A percentile compares a stretch with the other conserved stretches of the same genome.
phyloP scores from a whole-genome alignment of 495 filamentous ascomycete species.

The Xylaria nigripes region DNA sequence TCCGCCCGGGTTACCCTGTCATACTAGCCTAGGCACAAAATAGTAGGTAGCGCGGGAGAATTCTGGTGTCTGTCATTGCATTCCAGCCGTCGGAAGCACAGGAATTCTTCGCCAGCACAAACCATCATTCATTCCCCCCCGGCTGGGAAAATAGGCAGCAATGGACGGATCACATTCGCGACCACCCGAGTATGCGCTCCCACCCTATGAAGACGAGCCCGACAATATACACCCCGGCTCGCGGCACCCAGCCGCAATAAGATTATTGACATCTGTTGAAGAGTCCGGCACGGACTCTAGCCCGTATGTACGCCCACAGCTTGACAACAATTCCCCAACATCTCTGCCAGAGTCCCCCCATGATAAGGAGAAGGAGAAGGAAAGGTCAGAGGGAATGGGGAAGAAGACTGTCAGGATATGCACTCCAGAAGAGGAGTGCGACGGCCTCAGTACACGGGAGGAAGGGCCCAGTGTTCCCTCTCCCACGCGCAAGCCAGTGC shows the following conservation, averaged over 20 bases:
- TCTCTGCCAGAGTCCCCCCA: slow-evolving; percentile 25
- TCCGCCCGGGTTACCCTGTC: not conserved
- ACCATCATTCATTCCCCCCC: slow-evolving; percentile 15
- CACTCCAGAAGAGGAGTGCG: slow-evolving; percentile 25
- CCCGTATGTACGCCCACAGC: slow-evolving; percentile 36
- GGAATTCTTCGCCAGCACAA: slow-evolving; percentile 13
- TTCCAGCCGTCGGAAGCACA: slow-evolving; percentile 6
- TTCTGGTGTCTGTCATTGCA: not conserved
- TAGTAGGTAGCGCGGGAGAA: not conserved
- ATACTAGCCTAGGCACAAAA: not conserved
- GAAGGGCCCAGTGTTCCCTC: slow-evolving; percentile 13
- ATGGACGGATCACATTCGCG: slow-evolving; percentile 42
- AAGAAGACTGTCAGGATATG: slow-evolving; percentile 19
- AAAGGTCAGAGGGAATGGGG: slow-evolving; percentile 4
- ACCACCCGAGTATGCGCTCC: slow-evolving; percentile 39
- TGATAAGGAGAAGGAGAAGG: slow-evolving; percentile 12
- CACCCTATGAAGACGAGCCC: slow-evolving; percentile 42
- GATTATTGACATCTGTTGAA: slow-evolving; percentile 47
- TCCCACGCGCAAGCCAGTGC: slow-evolving; percentile 16
- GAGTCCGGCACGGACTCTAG: slow-evolving; percentile 28
- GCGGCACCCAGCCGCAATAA: slow-evolving; percentile 34
- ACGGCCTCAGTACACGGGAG: slow-evolving; percentile 27
- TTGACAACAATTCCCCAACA: slow-evolving; percentile 9
- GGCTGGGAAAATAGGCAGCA: slow-evolving; percentile 19
- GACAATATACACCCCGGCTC: slow-evolving; percentile 30